A percentile compares a stretch with the other conserved stretches of the same genome.
Conservation (phyloP, 192 early-diverging fungal genomes). For the Mortierella alpina region DNA sequence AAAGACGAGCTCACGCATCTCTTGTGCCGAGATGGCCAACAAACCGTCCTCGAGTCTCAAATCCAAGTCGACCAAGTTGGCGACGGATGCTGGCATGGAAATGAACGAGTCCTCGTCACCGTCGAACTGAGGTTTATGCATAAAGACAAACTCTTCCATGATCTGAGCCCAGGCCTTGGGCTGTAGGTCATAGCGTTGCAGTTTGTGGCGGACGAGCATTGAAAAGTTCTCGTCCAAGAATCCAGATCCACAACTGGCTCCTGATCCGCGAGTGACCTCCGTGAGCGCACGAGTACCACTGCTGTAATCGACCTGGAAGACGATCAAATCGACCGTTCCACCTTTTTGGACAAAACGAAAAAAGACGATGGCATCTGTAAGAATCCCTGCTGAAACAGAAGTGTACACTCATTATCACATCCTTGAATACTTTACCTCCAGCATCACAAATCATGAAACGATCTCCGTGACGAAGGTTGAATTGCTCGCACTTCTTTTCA, state of each 20-base stretch:
- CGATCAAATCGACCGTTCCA: slow-evolving; percentile 59
- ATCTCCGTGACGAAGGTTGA: slow-evolving; percentile 53
- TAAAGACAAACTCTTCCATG: slow-evolving; percentile 57
- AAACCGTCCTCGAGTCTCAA: slow-evolving; percentile 48
- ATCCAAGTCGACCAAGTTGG: slow-evolving; percentile 38
- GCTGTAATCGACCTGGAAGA: slow-evolving; percentile 57
- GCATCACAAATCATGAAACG: slow-evolving; percentile 55
- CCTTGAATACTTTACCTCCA: slow-evolving; percentile 27
- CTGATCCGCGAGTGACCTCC: slow-evolving; percentile 61
- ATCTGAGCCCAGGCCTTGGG: slow-evolving; percentile 58
- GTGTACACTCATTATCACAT: neutral
- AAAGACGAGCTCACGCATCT: slow-evolving; percentile 59
- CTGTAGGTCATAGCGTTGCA: slow-evolving; percentile 48
- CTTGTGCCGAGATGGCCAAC: slow-evolving; percentile 41
- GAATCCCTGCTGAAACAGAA: neutral
- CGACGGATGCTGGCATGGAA: slow-evolving; percentile 45
- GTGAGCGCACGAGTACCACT: slow-evolving; percentile 53
- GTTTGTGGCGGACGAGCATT: slow-evolving; percentile 42
- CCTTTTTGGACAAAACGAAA: slow-evolving; percentile 14
- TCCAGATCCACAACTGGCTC: slow-evolving; percentile 59
- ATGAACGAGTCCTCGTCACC: slow-evolving; percentile 52
- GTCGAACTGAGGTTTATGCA: slow-evolving; percentile 52
- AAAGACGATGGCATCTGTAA: neutral
- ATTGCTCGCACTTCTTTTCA: slow-evolving; percentile 61
- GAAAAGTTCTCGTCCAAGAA: slow-evolving; percentile 61